Percentiles rank a stretch among this genome's conserved stretches.
These are phyloP conservation scores for Linum lewisii DNA, from an alignment of 345 rosid genomes.

Conservation along the genomic window DNA sequence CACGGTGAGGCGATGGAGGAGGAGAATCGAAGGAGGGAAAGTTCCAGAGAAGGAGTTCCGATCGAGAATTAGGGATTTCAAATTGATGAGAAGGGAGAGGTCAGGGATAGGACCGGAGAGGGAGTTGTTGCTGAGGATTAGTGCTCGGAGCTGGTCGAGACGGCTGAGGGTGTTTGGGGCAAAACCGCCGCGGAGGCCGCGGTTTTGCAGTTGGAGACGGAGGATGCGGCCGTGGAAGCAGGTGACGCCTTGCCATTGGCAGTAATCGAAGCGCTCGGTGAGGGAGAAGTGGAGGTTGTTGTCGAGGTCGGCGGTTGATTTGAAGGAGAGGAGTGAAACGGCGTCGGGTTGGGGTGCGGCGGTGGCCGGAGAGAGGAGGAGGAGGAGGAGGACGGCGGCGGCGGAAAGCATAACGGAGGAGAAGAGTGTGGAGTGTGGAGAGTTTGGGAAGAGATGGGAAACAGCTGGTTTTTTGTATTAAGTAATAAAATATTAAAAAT, in stretches of 20 bases:
- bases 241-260: conserved; percentile 89
- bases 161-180: conserved; percentile 53
- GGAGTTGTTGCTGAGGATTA: conserved; percentile 68
- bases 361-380: conserved; percentile 13
- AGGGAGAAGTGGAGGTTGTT: conserved; percentile 61
- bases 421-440: too few species aligned
- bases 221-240: conserved; percentile 78
- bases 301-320: conserved; percentile 71
- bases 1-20: conserved; percentile 46
- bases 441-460: too few species aligned
- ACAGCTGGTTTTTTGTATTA: too few species aligned
- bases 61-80: conserved; percentile 52
- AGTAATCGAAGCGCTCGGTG: conserved; percentile 79
- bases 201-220: conserved; percentile 44
- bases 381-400: conserved; percentile 10
- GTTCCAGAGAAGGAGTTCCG: conserved; percentile 60
- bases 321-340: conserved; percentile 67
- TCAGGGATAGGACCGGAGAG: conserved; percentile 79
- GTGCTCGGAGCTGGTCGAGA: conserved; percentile 89
- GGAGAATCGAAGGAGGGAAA: conserved; percentile 53
- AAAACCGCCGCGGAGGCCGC: conserved; percentile 58
- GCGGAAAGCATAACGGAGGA: too few species aligned
- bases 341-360: conserved; percentile 41
- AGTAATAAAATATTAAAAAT: too few species aligned
- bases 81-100: conserved; percentile 61